Percentiles rank a stretch among this genome's conserved stretches.
Evolutionary conservation across 1,284 basidiomycete species (phyloP).

Genomic region (Vanrija sp.): DNA sequence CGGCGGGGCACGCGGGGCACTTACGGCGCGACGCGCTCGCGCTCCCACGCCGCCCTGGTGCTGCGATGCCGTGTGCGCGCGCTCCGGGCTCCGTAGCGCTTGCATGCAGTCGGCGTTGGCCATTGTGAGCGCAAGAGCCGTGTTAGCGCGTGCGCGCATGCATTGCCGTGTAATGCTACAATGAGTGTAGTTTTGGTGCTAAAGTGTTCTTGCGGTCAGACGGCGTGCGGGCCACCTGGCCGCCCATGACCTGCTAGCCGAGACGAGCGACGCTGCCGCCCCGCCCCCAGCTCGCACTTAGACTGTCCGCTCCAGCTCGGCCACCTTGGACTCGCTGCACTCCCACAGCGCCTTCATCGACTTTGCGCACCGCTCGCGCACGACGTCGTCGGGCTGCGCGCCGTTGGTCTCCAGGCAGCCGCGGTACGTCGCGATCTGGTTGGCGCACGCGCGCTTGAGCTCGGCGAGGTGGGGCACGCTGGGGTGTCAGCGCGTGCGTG

Average conservation of each 20-base stretch:
- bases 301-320: constrained; percentile 19
- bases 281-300: too few relatives aligned
- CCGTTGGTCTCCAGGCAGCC: constrained; percentile 36
- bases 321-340: constrained; percentile 34
- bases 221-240: too few relatives aligned
- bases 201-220: neutral
- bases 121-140: too few relatives aligned
- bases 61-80: too few relatives aligned
- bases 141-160: too few relatives aligned
- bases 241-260: constrained; percentile 4
- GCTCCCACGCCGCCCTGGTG: too few relatives aligned
- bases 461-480: constrained; percentile 44
- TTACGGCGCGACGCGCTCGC: too few relatives aligned
- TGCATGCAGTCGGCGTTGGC: too few relatives aligned
- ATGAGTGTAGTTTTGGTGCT: neutral
- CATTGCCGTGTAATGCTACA: neutral
- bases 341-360: constrained; percentile 43
- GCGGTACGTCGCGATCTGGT: constrained; percentile 35
- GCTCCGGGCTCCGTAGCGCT: too few relatives aligned
- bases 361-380: constrained; percentile 29
- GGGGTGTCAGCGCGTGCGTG: neutral
- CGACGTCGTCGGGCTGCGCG: constrained; percentile 26
- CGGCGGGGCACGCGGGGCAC: too few relatives aligned
- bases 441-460: constrained; percentile 36
- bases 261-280: constrained; percentile 1